phyloP scores from a whole-genome alignment of 2,329 filamentous ascomycete species.

The Leptographium galeiforme region DNA sequence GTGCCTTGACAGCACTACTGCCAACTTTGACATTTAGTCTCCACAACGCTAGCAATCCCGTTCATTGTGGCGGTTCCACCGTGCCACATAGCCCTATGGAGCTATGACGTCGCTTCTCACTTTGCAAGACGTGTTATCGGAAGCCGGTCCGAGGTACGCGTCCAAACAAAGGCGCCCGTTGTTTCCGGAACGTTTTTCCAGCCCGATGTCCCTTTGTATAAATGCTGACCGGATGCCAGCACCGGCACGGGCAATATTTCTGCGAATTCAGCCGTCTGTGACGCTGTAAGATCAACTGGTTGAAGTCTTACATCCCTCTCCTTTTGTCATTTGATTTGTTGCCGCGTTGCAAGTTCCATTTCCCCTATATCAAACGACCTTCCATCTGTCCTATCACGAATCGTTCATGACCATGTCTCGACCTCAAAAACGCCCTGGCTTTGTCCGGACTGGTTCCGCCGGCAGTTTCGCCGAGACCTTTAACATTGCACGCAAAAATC shows the following conservation, averaged over 20 bases:
- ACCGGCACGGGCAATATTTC: not conserved
- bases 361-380: not conserved
- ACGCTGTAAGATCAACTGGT: not conserved
- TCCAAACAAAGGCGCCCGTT: not conserved
- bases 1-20: too few relatives aligned
- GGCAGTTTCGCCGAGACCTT: constrained; percentile 22
- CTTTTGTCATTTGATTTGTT: not conserved
- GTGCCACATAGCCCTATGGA: not conserved
- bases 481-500: constrained; percentile 16
- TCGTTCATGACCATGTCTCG: constrained; percentile 10
- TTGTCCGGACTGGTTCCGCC: constrained; percentile 14
- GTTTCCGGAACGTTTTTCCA: not conserved
- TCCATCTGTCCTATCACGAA: not conserved
- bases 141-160: not conserved
- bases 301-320: not conserved
- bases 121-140: not conserved
- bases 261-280: not conserved
- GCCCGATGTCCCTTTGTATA: not conserved
- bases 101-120: not conserved
- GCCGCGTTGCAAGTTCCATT: not conserved
- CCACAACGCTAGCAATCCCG: not conserved
- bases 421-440: constrained; percentile 16
- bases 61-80: not conserved
- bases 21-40: too few relatives aligned
- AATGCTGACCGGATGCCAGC: not conserved